Conservation (phyloP, 192 early-diverging fungal species). For the Gaertneriomyces sp. region DNA sequence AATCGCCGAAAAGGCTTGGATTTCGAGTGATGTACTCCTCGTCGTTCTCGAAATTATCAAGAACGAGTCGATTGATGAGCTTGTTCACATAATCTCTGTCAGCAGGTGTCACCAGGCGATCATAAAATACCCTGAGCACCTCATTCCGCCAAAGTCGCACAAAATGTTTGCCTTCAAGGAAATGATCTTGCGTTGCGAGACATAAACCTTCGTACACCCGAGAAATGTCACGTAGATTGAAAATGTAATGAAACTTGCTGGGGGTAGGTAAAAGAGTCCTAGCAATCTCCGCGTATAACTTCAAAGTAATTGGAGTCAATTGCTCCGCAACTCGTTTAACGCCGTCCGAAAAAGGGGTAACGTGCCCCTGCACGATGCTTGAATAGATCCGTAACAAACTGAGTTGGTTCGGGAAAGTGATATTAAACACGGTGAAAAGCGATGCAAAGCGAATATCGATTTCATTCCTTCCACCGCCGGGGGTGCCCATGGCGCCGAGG, state of each 20-base stretch:
- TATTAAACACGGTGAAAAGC: constrained; percentile 58
- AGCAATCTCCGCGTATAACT: constrained; percentile 50
- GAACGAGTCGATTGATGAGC: constrained; percentile 50
- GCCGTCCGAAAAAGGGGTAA: constrained; percentile 45
- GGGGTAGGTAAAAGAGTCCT: constrained; percentile 60
- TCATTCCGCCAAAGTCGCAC: constrained; percentile 58
- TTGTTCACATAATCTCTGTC: constrained; percentile 55
- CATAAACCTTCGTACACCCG: constrained; percentile 57
- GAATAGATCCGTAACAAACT: constrained; percentile 52
- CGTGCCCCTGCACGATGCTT: constrained; percentile 53
- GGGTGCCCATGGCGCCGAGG: constrained; percentile 59
- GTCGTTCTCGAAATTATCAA: constrained; percentile 57
- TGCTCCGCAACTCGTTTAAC: constrained; percentile 37
- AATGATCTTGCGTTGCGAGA: constrained; percentile 53
- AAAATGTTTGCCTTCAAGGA: constrained; percentile 48
- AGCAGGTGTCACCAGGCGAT: constrained; percentile 51
- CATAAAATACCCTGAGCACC: constrained; percentile 54
- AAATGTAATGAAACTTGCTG: constrained; percentile 64
- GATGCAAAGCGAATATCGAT: constrained; percentile 59
- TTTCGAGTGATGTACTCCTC: constrained; percentile 53
- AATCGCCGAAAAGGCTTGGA: constrained; percentile 59
- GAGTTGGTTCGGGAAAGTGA: constrained; percentile 57
- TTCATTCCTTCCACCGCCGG: constrained; percentile 60
- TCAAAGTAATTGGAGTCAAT: constrained; percentile 47
- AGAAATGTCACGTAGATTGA: constrained; percentile 62